phyloP scores from a whole-genome alignment of 352 stramenopile species.

The Phytophthora pini region DNA sequence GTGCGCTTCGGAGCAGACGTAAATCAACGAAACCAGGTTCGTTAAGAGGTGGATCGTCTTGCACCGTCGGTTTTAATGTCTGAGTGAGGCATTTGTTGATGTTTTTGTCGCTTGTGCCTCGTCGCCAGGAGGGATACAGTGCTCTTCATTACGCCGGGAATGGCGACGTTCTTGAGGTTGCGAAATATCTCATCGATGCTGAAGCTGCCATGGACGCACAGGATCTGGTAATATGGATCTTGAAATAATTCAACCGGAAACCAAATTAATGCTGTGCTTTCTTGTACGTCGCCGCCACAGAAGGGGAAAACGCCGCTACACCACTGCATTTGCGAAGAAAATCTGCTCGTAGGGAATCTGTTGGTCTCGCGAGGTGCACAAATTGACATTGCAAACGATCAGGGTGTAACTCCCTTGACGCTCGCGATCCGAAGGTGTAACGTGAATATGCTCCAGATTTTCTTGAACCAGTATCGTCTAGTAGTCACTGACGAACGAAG shows the following conservation, averaged over 20 bases:
- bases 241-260: background rate
- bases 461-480: slow-evolving; percentile 35
- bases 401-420: slow-evolving; percentile 12
- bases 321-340: slow-evolving; percentile 26
- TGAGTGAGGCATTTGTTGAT: background rate
- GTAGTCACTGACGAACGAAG: slow-evolving; percentile 20
- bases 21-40: slow-evolving; percentile 14
- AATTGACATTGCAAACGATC: slow-evolving; percentile 18
- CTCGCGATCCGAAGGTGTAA: slow-evolving; percentile 11
- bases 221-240: slow-evolving; percentile 12
- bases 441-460: slow-evolving; percentile 27
- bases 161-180: slow-evolving; percentile 23
- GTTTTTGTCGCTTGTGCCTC: background rate
- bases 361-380: slow-evolving; percentile 21
- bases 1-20: slow-evolving; percentile 17
- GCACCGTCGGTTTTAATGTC: background rate
- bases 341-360: slow-evolving; percentile 21
- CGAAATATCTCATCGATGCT: slow-evolving; percentile 15
- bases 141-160: slow-evolving; percentile 27
- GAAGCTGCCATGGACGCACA: slow-evolving; percentile 14
- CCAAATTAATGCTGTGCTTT: background rate
- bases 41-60: background rate
- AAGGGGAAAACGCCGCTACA: slow-evolving; percentile 32
- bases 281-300: slow-evolving; percentile 5
- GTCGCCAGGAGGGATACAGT: slow-evolving; percentile 21